A percentile compares a stretch with the other conserved stretches of the same genome.
phyloP scores from a whole-genome alignment of 305 asterid genomes.

The Fraxinus ornus region DNA sequence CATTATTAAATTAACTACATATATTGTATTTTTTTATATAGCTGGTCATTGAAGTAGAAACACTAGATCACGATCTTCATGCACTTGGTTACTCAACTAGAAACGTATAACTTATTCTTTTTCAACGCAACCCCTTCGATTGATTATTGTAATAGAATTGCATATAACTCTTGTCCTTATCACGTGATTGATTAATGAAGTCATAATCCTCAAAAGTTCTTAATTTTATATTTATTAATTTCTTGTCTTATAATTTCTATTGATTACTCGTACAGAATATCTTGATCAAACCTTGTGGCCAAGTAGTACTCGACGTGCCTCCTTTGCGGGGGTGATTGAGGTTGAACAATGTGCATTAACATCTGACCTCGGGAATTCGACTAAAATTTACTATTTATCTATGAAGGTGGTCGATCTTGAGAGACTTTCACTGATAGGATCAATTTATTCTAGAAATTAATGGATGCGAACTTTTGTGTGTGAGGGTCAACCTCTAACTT shows the following conservation, averaged over 20 bases:
- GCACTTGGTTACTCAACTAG: background rate
- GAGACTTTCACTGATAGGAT: background rate
- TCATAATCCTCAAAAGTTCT: background rate
- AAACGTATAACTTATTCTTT: background rate
- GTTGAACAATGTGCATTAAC: too few relatives aligned
- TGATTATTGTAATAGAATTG: background rate
- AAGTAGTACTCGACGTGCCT: background rate
- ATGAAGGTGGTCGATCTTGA: background rate
- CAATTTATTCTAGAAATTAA: background rate
- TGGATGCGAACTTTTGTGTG: background rate
- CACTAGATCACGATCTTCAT: background rate
- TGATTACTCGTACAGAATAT: background rate
- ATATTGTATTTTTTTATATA: too few relatives aligned
- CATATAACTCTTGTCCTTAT: background rate
- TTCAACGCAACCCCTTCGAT: background rate
- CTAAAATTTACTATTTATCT: background rate
- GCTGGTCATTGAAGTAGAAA: background rate
- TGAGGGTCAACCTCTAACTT: background rate
- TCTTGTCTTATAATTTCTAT: background rate
- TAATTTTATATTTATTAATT: background rate
- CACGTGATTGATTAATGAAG: background rate
- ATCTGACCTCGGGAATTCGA: too few relatives aligned
- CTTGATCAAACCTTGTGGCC: background rate
- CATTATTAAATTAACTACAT: background rate
- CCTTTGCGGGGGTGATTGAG: too few relatives aligned